Evolutionary conservation across 2,329 filamentous ascomycete species (phyloP).

Genomic region (Aspergillus alliaceus): DNA sequence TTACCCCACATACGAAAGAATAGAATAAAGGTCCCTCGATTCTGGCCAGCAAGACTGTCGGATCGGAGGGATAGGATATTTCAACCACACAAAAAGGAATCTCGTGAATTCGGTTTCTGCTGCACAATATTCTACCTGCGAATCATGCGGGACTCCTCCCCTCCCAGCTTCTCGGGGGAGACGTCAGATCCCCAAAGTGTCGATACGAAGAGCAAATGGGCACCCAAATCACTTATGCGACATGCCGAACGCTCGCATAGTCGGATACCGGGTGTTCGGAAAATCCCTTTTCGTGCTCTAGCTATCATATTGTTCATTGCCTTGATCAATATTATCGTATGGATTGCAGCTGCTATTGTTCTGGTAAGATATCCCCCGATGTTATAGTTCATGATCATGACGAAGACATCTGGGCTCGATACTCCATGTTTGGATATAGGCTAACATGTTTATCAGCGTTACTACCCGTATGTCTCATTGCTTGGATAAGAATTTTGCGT

Average conservation of each 20-base stretch:
- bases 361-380: slow-evolving; percentile 42
- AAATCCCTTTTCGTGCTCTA: slow-evolving; percentile 57
- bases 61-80: too few species aligned
- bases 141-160: slow-evolving; percentile 12
- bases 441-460: slow-evolving; percentile 29
- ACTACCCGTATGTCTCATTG: slow-evolving; percentile 33
- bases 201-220: slow-evolving; percentile 28
- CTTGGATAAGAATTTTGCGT: background rate
- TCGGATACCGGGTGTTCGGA: slow-evolving; percentile 55
- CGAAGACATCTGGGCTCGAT: background rate
- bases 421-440: background rate
- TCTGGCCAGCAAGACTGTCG: too few species aligned
- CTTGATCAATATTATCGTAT: slow-evolving; percentile 57
- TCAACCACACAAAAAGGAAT: too few species aligned
- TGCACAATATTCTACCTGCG: too few species aligned
- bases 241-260: slow-evolving; percentile 49
- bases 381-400: too few species aligned
- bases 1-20: background rate
- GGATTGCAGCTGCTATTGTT: slow-evolving; percentile 59
- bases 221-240: slow-evolving; percentile 30
- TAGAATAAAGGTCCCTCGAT: background rate
- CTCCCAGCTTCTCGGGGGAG: background rate
- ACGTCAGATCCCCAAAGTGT: background rate
- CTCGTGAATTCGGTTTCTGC: background rate
- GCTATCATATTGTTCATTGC: slow-evolving; percentile 57